Evolutionary conservation across 2,329 filamentous ascomycete species (phyloP), one percentile per base, ranked within the genome.

Genomic region (Colletotrichum orbiculare): DNA sequence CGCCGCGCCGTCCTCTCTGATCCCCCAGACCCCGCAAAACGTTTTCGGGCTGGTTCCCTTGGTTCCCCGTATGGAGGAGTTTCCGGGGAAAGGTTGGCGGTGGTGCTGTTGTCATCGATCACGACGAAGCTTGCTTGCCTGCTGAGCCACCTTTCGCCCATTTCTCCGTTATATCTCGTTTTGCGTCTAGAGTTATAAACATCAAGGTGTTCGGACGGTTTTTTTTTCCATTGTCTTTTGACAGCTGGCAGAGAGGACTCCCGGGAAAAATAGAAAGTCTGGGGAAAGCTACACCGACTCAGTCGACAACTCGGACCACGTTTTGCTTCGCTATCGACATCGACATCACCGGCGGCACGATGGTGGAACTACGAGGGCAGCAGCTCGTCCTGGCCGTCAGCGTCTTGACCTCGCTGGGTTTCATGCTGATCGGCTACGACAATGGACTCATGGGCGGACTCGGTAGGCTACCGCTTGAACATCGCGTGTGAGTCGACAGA

Each of bases 371-470:
- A 47, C 39, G 52, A 11, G 80, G 80, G 41, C 76, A 74, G 39
- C 69, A 73, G 12, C 76, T 84, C 25, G 72, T 83, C 25, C 68
- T 76, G 25, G 75, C 79, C 15, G 80, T 83, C 60, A 81, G 79
- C 25, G 70, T 76, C 8, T 69, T 83, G 67, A 81, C 81, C 0
- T 83, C 78, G 37, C 66, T 83, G 43, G 79, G 81, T 0, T 84
- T 84, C 63, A 75, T 83, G 69, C 74, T 83, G 41, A 83, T 84
- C 46, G 82, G 82, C 17, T 82, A 76, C 64, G 80, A 82, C 64
- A 82, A 82, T 74, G 80, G 79, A 4, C 70, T 82, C 3, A 78
- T 81, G 78, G 78, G 77, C 64, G 79, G 79, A 35, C 71, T 73
- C 7, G 72, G 74, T 73, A 54, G 11, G 65, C 48, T 10, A 10